Evolutionary conservation across 2,329 filamentous ascomycete species (phyloP).

Genomic region (Aspergillus hiratsukae): DNA sequence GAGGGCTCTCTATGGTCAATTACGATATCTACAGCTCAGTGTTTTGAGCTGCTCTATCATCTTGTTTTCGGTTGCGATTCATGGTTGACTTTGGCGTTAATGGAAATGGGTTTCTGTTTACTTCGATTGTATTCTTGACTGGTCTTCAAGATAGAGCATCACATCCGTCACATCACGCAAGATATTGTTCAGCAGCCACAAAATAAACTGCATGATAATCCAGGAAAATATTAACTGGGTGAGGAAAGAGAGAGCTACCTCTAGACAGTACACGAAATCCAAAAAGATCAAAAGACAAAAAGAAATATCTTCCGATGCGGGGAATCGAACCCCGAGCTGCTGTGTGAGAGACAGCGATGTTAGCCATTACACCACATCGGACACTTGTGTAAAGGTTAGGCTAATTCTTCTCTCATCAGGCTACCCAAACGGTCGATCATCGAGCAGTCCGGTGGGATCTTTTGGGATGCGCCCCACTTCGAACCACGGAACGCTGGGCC

Average conservation of each 20-base stretch:
- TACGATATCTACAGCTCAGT: not conserved
- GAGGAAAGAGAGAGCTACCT: too few relatives aligned
- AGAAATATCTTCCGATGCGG: conserved; percentile 15
- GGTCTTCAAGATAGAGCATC: not conserved
- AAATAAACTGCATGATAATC: not conserved
- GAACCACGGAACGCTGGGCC: too few relatives aligned
- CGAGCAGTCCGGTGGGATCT: too few relatives aligned
- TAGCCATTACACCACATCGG: conserved; percentile 24
- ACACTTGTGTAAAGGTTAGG: not conserved
- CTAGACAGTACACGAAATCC: too few relatives aligned
- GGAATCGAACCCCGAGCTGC: conserved; percentile 25
- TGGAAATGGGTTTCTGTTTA: not conserved
- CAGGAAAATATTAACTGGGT: not conserved
- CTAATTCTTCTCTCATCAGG: too few relatives aligned
- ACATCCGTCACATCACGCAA: not conserved
- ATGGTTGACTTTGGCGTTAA: not conserved
- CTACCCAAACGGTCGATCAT: too few relatives aligned
- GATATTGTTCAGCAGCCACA: not conserved
- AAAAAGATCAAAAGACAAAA: not conserved
- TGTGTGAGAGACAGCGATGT: conserved; percentile 25
- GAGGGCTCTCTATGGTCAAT: not conserved
- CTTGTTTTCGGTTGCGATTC: not conserved
- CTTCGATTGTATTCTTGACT: not conserved
- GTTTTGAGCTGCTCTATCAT: not conserved
- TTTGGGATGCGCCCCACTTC: too few relatives aligned